These are phyloP conservation scores for Zoysia matrella DNA, from an alignment of 202 grass and related monocot species.

Conservation along the genomic window DNA sequence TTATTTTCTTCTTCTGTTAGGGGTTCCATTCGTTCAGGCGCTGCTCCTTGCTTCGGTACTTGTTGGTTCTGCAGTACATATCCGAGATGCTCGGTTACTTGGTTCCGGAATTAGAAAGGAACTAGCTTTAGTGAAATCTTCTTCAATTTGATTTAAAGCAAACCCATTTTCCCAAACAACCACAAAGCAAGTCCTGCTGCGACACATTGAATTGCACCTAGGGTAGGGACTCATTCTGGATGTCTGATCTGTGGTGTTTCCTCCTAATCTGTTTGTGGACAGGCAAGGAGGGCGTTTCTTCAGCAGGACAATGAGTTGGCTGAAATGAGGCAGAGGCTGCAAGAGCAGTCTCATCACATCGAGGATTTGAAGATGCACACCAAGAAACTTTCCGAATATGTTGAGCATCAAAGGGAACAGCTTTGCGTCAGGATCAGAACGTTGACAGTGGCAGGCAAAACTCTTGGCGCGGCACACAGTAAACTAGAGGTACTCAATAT, in stretches of 20 bases:
- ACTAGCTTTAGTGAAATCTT: neutral
- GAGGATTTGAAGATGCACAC: constrained; percentile 43
- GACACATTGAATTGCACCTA: neutral
- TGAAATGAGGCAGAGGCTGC: constrained; percentile 64
- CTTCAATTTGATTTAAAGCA: neutral
- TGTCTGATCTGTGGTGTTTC: constrained; percentile 4
- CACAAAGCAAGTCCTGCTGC: neutral
- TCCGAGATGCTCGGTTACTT: neutral
- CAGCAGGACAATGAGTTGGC: constrained; percentile 63
- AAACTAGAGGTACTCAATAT: constrained; percentile 65
- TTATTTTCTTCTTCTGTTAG: neutral
- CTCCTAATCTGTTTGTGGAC: constrained; percentile 1
- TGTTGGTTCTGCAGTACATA: neutral
- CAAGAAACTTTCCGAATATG: constrained; percentile 53
- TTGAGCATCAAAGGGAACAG: constrained; percentile 50
- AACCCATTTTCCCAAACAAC: neutral
- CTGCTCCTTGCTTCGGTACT: neutral
- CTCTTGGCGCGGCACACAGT: constrained; percentile 39
- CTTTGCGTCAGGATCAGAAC: constrained; percentile 62
- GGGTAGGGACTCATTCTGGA: neutral
- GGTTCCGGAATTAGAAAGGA: neutral
- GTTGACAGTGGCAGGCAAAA: constrained; percentile 60
- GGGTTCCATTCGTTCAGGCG: neutral
- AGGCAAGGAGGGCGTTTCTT: constrained; percentile 61
- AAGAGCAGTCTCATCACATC: constrained; percentile 43